phyloP scores from a whole-genome alignment of 2,329 filamentous ascomycete species.

The Eutypella sp. region DNA sequence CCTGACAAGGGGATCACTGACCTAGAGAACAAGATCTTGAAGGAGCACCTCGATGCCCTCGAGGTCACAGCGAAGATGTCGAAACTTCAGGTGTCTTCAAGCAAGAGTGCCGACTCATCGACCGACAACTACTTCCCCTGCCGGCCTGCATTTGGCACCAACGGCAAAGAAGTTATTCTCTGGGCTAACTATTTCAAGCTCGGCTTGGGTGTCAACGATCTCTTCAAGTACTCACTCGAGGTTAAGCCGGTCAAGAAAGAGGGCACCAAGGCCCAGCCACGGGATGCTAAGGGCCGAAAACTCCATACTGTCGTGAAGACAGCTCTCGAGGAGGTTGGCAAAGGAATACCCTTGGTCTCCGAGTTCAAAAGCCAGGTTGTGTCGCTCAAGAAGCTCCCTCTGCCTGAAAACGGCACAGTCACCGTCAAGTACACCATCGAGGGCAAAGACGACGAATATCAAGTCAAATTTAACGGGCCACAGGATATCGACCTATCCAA shows the following conservation, averaged over 20 bases:
- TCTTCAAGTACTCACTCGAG: slow-evolving; percentile 44
- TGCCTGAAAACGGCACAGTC: slow-evolving; percentile 31
- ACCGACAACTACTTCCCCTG: slow-evolving; percentile 31
- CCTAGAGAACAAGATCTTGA: slow-evolving; percentile 38
- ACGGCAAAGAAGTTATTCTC: slow-evolving; percentile 37
- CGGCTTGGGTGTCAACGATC: slow-evolving; percentile 26
- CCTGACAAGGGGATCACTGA: slow-evolving; percentile 28
- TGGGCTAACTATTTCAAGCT: slow-evolving; percentile 54
- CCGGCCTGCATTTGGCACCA: slow-evolving; percentile 45
- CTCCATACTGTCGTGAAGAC: slow-evolving; percentile 36
- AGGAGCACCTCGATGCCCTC: slow-evolving; percentile 20
- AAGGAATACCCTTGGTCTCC: slow-evolving; percentile 33
- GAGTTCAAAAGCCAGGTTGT: slow-evolving; percentile 49
- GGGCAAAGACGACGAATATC: slow-evolving; percentile 30
- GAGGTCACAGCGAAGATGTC: slow-evolving; percentile 32
- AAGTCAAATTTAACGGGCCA: slow-evolving; percentile 38
- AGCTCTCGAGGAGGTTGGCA: slow-evolving; percentile 31
- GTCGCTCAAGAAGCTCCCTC: slow-evolving; percentile 30
- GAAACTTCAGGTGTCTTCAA: slow-evolving; percentile 24
- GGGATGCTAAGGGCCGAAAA: slow-evolving; percentile 38
- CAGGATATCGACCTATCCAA: slow-evolving; percentile 32
- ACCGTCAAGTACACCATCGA: slow-evolving; percentile 31
- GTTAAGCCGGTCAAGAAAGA: slow-evolving; percentile 19
- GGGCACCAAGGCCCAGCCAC: slow-evolving; percentile 12
- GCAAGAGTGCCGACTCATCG: slow-evolving; percentile 2